Base-by-base conservation (phyloP, 768 basidiomycete genomes). In the Pleurotus ostreatus region DNA sequence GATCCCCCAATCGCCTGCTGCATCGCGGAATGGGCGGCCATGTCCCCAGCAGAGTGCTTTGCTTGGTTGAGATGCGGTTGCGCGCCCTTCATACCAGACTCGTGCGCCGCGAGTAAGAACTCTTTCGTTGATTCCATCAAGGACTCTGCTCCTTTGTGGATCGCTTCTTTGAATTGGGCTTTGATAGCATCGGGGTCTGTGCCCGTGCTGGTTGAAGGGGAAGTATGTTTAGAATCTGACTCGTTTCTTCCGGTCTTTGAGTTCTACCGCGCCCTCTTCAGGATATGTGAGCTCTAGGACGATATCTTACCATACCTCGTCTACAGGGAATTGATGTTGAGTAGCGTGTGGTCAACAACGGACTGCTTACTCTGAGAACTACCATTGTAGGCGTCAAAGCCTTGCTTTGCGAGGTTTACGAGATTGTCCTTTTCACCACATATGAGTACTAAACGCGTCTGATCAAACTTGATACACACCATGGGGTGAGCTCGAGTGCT, bases 361-460 rank as follows among this genome's bases (percentile, higher is more conserved):
- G 25, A 3, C 4, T 22, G 38, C 39, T 16, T 40, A 53, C 78
- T 69, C 13, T 83, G 78, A 15, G 77, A 80, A 25, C 74, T 64
- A 61, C 74, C 23, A 5, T 25, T 70, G 71, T 83, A 83, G 65
- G 82, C 74, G 39, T 80, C 68, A 61, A 79, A 68, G 59, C 83
- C 82, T 69, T 91, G 68, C 70, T 90, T 86, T 8, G 88, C 91
- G 61, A 92, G 68, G 57, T 81, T 82, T 38, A 89, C 77, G 63
- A 92, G 79, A 57, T 67, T 77, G 58, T 89, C 88, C 89, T 88
- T 55, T 46, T 9, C 30, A 1, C 30, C 11, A 11, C 30, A 9
- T 34, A 9, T 34, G 7, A 34, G 30, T 11, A 34, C 30, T 34
- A 11, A 34, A 34, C 30, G 8, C 8, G 11, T 4, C 30, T 4